Base-by-base conservation (phyloP, 108 stramenopile species). In the Skeletonema potamos region DNA sequence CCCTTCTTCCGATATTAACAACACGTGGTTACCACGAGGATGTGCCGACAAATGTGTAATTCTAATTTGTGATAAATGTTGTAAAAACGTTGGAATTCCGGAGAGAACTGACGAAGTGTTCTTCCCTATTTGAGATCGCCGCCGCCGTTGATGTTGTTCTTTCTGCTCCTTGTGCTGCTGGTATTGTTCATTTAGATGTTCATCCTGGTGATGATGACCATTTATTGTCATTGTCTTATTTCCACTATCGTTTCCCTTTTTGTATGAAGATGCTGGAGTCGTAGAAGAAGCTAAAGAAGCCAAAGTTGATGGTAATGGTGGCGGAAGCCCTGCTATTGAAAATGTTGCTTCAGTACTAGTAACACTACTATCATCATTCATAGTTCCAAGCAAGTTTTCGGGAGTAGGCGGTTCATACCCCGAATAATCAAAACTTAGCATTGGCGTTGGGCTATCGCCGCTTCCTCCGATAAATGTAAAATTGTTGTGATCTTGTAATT, bases 1-100 rank as follows among this genome's bases (percentile, higher is more conserved):
- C 0, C 89, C 90, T 32, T 86, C 86, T n/a, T 79, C 65, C 6
- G 93, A 94, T 51, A 91, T 87, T 26, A 94, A 59, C 22, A 94
- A 62, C 12, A 89, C 88, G 67, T 94, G 93, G 10, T 84, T 84
- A 27, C 93, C 93, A 11, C 79, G 70, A 28, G 90, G 89, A 86
- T 94, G 85, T 1, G 93, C 88, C 4, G 93, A 94, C 1, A 94
- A 72, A 27, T 81, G 80, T 13, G 73, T 81, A 11, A 94, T 79
- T 69, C 87, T 66, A 24, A 94, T 80, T 62, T 90, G 87, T 3
- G 88, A 81, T 10, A 94, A 63, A 44, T 82, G 69, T 6, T 81
- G 54, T 6, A 91, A 72, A 67, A 89, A 91, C 26, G 85, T 84
- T 7, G 93, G 93, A 12, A 94, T 76, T 17, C 93, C 93, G 55